These are phyloP conservation scores for Neonectria sp. DNA, from an alignment of 2,329 filamentous ascomycete species.

Conservation along the genomic window DNA sequence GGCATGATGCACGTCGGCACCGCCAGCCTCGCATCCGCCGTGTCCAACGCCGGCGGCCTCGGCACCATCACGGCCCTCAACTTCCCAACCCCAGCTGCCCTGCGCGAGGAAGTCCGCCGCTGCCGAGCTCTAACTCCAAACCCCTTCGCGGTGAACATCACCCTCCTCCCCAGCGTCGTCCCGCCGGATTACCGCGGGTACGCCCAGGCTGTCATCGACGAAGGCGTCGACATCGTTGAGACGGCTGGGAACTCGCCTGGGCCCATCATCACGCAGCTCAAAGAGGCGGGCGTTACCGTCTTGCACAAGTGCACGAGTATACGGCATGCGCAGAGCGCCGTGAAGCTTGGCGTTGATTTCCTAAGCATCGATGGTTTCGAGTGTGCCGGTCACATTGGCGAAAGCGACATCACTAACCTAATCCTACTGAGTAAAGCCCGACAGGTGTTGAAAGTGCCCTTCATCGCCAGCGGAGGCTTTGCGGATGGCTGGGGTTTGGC, in stretches of 20 bases:
- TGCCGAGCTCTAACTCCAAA: slow-evolving; percentile 84
- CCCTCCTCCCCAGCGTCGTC: slow-evolving; percentile 89
- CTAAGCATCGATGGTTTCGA: slow-evolving; percentile 98
- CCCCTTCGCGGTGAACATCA: slow-evolving; percentile 95
- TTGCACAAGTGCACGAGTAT: slow-evolving; percentile 99
- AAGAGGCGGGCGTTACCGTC: slow-evolving; percentile 82
- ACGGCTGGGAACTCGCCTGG: slow-evolving; percentile 92
- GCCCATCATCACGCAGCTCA: slow-evolving; percentile 90
- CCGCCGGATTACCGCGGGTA: slow-evolving; percentile 95
- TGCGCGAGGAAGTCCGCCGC: slow-evolving; percentile 92
- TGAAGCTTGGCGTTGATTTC: slow-evolving; percentile 97
- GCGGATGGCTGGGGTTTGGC: slow-evolving; percentile 95
- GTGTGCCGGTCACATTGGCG: slow-evolving; percentile 91
- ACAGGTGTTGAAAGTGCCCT: slow-evolving; percentile 87
- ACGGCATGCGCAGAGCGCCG: slow-evolving; percentile 90
- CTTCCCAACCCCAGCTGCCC: slow-evolving; percentile 90
- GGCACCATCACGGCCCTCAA: slow-evolving; percentile 91
- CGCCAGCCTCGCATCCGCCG: slow-evolving; percentile 82
- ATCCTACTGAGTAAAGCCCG: slow-evolving; percentile 88
- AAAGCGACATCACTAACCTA: slow-evolving; percentile 91
- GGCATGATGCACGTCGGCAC: slow-evolving; percentile 92
- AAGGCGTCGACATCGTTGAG: slow-evolving; percentile 92
- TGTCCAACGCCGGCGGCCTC: slow-evolving; percentile 84
- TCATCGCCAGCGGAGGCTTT: slow-evolving; percentile 96
- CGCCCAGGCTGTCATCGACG: slow-evolving; percentile 92